Evolutionary conservation across 495 filamentous ascomycete species (phyloP).

Genomic region (Aspergillus heteromorphus): DNA sequence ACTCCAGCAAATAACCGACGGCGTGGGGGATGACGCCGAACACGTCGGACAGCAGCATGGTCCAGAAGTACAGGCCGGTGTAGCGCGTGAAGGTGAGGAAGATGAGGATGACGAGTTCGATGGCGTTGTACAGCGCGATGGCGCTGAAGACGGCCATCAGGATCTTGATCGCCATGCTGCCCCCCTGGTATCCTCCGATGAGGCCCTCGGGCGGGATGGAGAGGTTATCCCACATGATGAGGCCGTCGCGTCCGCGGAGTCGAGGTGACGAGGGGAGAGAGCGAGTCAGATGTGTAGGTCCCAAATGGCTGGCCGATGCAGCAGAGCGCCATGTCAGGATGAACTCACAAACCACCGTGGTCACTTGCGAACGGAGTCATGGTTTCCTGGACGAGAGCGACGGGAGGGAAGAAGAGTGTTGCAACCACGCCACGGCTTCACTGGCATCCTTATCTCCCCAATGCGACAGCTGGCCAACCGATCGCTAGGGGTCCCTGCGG

Average conservation of each 20-base stretch:
- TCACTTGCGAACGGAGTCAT: not conserved
- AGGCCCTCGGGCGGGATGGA: slow-evolving; percentile 29
- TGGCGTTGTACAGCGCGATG: slow-evolving; percentile 47
- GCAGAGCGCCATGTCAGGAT: not conserved
- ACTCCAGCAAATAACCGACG: slow-evolving; percentile 50
- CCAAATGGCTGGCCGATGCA: not conserved
- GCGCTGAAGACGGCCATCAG: slow-evolving; percentile 44
- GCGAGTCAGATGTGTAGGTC: not conserved
- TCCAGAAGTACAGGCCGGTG: slow-evolving; percentile 45
- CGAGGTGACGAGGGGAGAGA: not conserved
- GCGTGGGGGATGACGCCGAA: slow-evolving; percentile 46
- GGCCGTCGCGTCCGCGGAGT: not conserved
- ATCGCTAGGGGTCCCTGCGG: not conserved
- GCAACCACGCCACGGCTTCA: not conserved
- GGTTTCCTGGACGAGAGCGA: not conserved
- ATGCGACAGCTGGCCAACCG: not conserved
- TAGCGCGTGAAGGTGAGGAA: slow-evolving; percentile 47
- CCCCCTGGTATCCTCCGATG: slow-evolving; percentile 28
- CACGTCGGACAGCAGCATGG: slow-evolving; percentile 31
- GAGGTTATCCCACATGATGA: slow-evolving; percentile 7
- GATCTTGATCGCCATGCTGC: slow-evolving; percentile 27
- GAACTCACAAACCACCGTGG: not conserved
- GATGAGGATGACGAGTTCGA: slow-evolving; percentile 44
- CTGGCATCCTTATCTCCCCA: not conserved
- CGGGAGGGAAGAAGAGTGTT: not conserved